Evolutionary conservation across 2,329 filamentous ascomycete species (phyloP), one percentile per base, ranked within the genome.

Genomic region (Amauroascus verrucosus): DNA sequence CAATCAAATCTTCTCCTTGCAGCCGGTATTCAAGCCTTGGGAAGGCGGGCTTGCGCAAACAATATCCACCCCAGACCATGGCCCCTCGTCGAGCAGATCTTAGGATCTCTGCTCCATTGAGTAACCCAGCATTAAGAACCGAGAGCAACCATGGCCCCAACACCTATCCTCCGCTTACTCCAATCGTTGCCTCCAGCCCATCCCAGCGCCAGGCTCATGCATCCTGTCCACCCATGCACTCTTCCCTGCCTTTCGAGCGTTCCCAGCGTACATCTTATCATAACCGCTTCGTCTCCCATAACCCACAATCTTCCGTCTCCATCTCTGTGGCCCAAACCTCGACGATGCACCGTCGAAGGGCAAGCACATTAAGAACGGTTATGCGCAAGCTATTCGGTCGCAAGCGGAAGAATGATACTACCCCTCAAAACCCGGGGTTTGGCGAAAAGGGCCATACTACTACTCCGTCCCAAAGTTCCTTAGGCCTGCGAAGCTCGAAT

Each of bases 341-440:
- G 1, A 53, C 60, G 32, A 59, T 60, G 13, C 69, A 71, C 57
- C 68, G 67, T 47, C 67, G 70, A 11, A 69, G 68, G 5, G 69
- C 65, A 8, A 72, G 70, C 53, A 70, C 70, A 1, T 53, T 72
- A 48, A 72, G 69, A 55, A 70, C 66, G 2, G 68, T 72, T n/a
- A 72, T 72, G 70, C 67, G 68, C 48, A 72, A 68, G 59, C 66
- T 72, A 43, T 72, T 72, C 59, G 70, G 65, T 33, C 65, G 67
- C 18, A 71, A 69, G 57, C 59, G 66, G 45, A 64, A 65, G 28
- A 69, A 67, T 44, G 61, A 66, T 11, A 67, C 62, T 11, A 67
- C 67, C 40, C 26, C 63, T 13, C 64, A 69, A 9, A 64, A 62
- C 33, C 8, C 22, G 8, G 41, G 18, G 6, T 37, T 35, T 22